Evolutionary conservation across 495 filamentous ascomycete species (phyloP), one percentile per base, ranked within the genome.

Genomic region (Lophiotrema nucula): DNA sequence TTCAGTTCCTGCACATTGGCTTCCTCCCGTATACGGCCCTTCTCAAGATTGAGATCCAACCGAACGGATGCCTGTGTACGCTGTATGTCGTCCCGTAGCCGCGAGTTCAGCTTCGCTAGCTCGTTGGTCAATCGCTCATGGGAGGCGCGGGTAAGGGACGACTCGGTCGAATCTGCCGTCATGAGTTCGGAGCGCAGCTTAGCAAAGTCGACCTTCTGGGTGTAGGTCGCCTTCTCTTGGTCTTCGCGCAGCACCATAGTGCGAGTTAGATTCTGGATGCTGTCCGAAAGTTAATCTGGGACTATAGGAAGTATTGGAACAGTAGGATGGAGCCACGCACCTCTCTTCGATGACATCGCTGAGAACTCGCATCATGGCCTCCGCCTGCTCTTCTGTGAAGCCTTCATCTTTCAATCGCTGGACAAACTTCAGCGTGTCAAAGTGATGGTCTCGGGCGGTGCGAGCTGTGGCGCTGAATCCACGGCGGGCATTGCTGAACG

Each of bases 171-270:
- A 73, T 99, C 95, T 3, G 90, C 83, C 10, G 88, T 88, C 0
- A 95, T 82, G 1, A 99, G 83, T 72, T 99, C 93, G 23, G 89
- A 92, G 69, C 93, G 90, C 18, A 97, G 84, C 77, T 97, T 96
- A n/a, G 93, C 90, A 66, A 99, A 97, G 75, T 99, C 93, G 53
- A 99, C 95, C 73, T 97, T 97, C 69, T 97, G 95, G 0, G 91
- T 96, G 74, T 99, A 99, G 2, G 90, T 95, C 4, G 89, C 86
- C 57, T 85, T 85, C 58, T 87, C 87, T 38, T 87, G 84, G 59
- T 90, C 95, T 74, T 97, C 95, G 67, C 89, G 88, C n/a, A 95
- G 80, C 2, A 99, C 95, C 95, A 99, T 97, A 11, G 93, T 97
- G 53, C 93, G 87, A 0, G 95, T 97, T 19, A 99, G 76, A 76